phyloP scores from a whole-genome alignment of 2,329 filamentous ascomycete genomes.

The Penicillium sp. region DNA sequence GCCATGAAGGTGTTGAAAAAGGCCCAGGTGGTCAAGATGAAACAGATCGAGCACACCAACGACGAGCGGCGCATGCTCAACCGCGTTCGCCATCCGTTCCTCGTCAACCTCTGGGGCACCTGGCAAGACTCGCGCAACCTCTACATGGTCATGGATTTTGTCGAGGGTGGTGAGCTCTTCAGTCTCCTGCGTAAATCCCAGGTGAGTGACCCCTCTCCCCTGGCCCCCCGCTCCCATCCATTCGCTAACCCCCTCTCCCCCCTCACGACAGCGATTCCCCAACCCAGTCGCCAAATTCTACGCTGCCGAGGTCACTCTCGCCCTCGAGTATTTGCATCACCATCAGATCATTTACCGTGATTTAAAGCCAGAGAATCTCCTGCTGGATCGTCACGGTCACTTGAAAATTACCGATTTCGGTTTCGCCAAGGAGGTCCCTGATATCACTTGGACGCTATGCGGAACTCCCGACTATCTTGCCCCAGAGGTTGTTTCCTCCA shows the following conservation, averaged over 20 bases:
- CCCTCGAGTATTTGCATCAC: slow-evolving; percentile 91
- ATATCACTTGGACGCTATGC: slow-evolving; percentile 99
- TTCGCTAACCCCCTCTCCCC: slow-evolving; percentile 11
- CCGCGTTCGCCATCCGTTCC: slow-evolving; percentile 95
- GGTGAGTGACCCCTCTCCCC: slow-evolving; percentile 56
- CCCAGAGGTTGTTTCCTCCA: slow-evolving; percentile 97
- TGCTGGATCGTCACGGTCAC: slow-evolving; percentile 90
- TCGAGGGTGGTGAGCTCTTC: slow-evolving; percentile 96
- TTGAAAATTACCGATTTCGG: slow-evolving; percentile 98
- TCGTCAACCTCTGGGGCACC: slow-evolving; percentile 97
- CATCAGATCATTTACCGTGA: slow-evolving; percentile 98
- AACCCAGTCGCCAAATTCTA: slow-evolving; percentile 99
- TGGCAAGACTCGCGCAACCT: slow-evolving; percentile 95
- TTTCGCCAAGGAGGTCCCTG: slow-evolving; percentile 95
- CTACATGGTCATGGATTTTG: slow-evolving; percentile 99
- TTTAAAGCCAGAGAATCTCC: slow-evolving; percentile 90
- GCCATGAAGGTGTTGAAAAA: slow-evolving; percentile 99
- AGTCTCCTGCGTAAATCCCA: slow-evolving; percentile 90
- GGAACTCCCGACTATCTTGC: slow-evolving; percentile 97
- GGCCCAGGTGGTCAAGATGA: slow-evolving; percentile 98
- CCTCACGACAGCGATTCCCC: slow-evolving; percentile 76
- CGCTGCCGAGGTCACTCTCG: slow-evolving; percentile 93
- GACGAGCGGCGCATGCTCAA: slow-evolving; percentile 95
- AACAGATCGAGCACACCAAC: slow-evolving; percentile 99
- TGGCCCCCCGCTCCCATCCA: slow-evolving; percentile 3